These are phyloP conservation scores for Tuber brumale DNA, from an alignment of 495 filamentous ascomycete species.

Conservation along the genomic window DNA sequence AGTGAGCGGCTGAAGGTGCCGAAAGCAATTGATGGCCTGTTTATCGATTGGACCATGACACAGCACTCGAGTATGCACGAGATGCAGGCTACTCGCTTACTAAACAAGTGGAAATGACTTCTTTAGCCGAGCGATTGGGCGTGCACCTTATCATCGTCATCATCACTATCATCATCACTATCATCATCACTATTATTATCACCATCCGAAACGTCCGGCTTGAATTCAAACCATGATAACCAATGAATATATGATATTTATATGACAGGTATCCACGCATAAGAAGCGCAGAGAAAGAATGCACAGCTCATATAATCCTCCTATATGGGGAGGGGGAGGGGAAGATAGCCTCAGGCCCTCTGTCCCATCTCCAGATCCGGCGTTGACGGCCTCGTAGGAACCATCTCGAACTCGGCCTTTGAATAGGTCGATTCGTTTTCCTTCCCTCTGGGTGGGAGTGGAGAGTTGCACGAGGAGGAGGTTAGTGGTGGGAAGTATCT, in stretches of 20 bases:
- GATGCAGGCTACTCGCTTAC: background rate
- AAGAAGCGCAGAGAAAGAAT: background rate
- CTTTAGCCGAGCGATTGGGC: background rate
- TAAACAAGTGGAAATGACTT: background rate
- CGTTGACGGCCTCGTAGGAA: slow-evolving; percentile 23
- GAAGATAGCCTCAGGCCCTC: slow-evolving; percentile 2
- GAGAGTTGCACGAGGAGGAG: slow-evolving; percentile 49
- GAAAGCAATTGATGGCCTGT: background rate
- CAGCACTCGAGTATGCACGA: background rate
- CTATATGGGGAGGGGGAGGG: background rate
- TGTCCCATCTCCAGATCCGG: slow-evolving; percentile 27
- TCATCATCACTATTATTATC: background rate
- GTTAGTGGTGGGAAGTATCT: slow-evolving; percentile 53
- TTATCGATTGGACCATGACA: background rate
- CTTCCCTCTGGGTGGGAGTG: slow-evolving; percentile 31
- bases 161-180: background rate
- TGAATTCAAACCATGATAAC: background rate
- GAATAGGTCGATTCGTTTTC: slow-evolving; percentile 7
- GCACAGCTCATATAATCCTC: slow-evolving; percentile 2
- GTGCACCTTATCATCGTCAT: background rate
- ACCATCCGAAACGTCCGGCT: background rate
- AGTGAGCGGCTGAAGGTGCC: background rate
- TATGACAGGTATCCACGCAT: background rate
- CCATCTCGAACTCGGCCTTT: slow-evolving; percentile 24
- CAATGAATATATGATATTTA: background rate